Percentiles rank a stretch among this genome's conserved stretches.
These are phyloP conservation scores for Saccharomycopsis schoenii DNA, from an alignment of 805 yeast genomes.

Conservation along the genomic window DNA sequence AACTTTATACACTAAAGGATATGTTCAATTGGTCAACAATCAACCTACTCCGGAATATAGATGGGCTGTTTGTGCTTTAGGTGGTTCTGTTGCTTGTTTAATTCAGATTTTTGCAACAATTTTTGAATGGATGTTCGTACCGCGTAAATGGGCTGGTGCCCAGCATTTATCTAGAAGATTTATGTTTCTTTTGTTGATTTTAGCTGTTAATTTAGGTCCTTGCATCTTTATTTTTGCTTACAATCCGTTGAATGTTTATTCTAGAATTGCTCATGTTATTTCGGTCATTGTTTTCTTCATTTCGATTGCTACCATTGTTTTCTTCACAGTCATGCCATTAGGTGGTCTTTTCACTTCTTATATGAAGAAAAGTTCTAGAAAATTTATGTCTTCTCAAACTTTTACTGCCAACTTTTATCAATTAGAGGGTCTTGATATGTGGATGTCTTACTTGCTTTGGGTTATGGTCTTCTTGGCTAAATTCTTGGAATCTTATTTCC, in stretches of 20 bases:
- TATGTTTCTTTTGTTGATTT: constrained; percentile 56
- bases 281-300: constrained; percentile 84
- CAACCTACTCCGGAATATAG: constrained; percentile 82
- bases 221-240: constrained; percentile 77
- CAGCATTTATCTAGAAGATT: constrained; percentile 89
- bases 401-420: constrained; percentile 87
- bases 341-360: constrained; percentile 94
- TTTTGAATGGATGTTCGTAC: constrained; percentile 92
- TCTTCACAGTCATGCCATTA: constrained; percentile 90
- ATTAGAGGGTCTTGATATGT: constrained; percentile 82
- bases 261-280: constrained; percentile 66
- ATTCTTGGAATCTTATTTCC: constrained; percentile 83
- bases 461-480: constrained; percentile 80
- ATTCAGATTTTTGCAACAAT: constrained; percentile 83
- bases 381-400: constrained; percentile 86
- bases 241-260: constrained; percentile 55
- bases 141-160: constrained; percentile 98
- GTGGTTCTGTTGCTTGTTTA: constrained; percentile 76
- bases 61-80: constrained; percentile 91
- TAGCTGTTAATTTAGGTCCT: constrained; percentile 73
- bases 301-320: constrained; percentile 72
- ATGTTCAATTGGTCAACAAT: constrained; percentile 72
- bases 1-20: constrained; percentile 78
- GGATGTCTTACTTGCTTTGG: constrained; percentile 95
- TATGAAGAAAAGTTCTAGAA: constrained; percentile 77